phyloP scores from a whole-genome alignment of 2,329 filamentous ascomycete genomes.

The Botrytis paeoniae region DNA sequence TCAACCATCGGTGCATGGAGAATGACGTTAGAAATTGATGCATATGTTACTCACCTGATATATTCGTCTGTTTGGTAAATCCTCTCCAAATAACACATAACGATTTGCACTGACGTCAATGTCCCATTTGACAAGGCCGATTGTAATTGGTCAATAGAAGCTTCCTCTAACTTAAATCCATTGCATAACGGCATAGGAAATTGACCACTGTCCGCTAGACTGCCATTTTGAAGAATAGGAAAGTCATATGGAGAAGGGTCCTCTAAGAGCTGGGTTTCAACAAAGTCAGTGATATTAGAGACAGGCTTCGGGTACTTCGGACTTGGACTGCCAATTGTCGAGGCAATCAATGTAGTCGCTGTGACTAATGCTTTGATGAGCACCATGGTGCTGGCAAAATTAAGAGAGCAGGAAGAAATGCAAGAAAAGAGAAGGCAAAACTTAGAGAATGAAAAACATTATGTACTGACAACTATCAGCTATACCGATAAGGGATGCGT shows the following conservation, averaged over 20 bases:
- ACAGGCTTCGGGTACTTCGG: slow-evolving; percentile 5
- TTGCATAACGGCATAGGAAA: slow-evolving; percentile 65
- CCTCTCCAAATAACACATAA: slow-evolving; percentile 60
- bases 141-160: slow-evolving; percentile 67
- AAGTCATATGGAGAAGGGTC: slow-evolving; percentile 41
- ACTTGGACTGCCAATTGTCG: slow-evolving; percentile 8
- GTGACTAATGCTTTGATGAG: slow-evolving; percentile 10
- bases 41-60: slow-evolving; percentile 48
- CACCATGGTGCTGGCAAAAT: background rate
- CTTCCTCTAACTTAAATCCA: slow-evolving; percentile 62
- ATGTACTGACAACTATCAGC: background rate
- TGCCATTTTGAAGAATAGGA: slow-evolving; percentile 39
- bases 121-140: slow-evolving; percentile 50
- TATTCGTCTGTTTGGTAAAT: slow-evolving; percentile 62
- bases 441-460: background rate
- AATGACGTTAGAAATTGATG: no score
- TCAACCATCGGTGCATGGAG: slow-evolving; percentile 7
- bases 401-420: background rate
- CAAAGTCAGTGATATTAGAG: slow-evolving; percentile 18
- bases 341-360: slow-evolving; percentile 6
- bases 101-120: slow-evolving; percentile 57
- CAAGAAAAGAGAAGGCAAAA: background rate
- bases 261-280: slow-evolving; percentile 39
- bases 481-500: background rate
- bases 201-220: slow-evolving; percentile 28